phyloP scores from a whole-genome alignment of 108 stramenopile genomes.

The Pseudonitzschia pungens region DNA sequence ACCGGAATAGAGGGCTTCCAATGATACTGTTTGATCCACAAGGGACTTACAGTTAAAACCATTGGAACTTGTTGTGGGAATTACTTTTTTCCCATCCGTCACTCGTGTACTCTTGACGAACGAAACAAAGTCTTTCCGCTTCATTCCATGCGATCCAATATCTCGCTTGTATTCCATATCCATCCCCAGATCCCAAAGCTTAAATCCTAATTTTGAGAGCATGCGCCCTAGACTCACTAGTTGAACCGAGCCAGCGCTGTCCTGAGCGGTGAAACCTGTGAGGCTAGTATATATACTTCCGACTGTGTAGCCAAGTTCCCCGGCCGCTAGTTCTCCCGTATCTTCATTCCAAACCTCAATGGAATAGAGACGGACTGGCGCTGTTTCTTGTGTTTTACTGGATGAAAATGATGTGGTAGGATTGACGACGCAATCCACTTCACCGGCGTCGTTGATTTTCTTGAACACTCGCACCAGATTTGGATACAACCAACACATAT shows the following conservation, averaged over 20 bases:
- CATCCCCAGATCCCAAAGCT: conserved; percentile 87
- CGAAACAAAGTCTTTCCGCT: conserved; percentile 62
- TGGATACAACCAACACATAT: conserved; percentile 71
- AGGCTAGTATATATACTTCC: conserved; percentile 80
- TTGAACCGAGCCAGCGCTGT: conserved; percentile 83
- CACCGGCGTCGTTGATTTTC: conserved; percentile 35
- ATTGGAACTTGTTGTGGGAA: conserved; percentile 13
- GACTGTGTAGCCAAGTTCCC: conserved; percentile 84
- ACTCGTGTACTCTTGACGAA: conserved; percentile 42
- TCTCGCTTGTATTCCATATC: conserved; percentile 69
- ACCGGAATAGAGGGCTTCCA: not conserved
- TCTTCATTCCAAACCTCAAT: conserved; percentile 73
- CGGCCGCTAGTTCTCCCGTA: conserved; percentile 65
- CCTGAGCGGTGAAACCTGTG: conserved; percentile 71
- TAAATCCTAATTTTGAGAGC: conserved; percentile 49
- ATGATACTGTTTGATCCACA: conserved; percentile 12
- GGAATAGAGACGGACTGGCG: conserved; percentile 50
- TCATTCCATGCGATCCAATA: conserved; percentile 58
- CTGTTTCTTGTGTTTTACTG: not conserved
- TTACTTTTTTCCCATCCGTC: conserved; percentile 17
- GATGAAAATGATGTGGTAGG: not conserved
- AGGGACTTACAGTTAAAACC: conserved; percentile 11
- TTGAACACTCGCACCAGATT: conserved; percentile 69
- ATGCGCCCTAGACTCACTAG: conserved; percentile 62
- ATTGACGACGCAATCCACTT: conserved; percentile 9